These are phyloP conservation scores for Lachancea fermentati DNA, from an alignment of 805 yeast genomes.

Conservation along the genomic window DNA sequence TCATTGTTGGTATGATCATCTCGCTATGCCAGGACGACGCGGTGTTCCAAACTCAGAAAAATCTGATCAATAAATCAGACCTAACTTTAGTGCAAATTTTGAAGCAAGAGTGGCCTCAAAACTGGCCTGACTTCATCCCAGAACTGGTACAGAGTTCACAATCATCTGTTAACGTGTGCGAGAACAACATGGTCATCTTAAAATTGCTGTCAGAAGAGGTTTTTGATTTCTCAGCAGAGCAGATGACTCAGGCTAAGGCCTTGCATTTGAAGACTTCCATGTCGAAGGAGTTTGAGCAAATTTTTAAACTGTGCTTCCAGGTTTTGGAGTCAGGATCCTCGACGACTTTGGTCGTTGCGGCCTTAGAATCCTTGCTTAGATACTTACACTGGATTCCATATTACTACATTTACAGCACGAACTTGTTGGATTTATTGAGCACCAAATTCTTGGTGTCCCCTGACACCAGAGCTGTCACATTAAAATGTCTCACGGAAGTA, in stretches of 20 bases:
- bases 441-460: conserved; percentile 70
- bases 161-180: conserved; percentile 88
- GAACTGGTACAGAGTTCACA: conserved; percentile 83
- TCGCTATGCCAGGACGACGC: conserved; percentile 81
- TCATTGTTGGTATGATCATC: conserved; percentile 89
- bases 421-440: conserved; percentile 64
- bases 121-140: conserved; percentile 96
- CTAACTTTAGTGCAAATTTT: conserved; percentile 88
- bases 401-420: conserved; percentile 84
- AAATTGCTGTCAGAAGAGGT: conserved; percentile 90
- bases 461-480: conserved; percentile 75
- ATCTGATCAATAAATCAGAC: conserved; percentile 88
- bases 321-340: conserved; percentile 86
- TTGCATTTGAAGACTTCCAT: conserved; percentile 73
- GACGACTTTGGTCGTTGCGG: conserved; percentile 76
- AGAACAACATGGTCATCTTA: conserved; percentile 91
- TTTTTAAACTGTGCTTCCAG: conserved; percentile 88
- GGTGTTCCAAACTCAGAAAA: conserved; percentile 62
- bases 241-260: conserved; percentile 94
- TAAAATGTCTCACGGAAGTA: conserved; percentile 91
- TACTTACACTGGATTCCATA: conserved; percentile 94
- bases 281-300: conserved; percentile 87
- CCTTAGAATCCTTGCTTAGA: conserved; percentile 73
- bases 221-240: conserved; percentile 91
- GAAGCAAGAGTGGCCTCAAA: conserved; percentile 98